Base-by-base conservation (phyloP, 208 protist genomes). In the Leishmania amazonensis region DNA sequence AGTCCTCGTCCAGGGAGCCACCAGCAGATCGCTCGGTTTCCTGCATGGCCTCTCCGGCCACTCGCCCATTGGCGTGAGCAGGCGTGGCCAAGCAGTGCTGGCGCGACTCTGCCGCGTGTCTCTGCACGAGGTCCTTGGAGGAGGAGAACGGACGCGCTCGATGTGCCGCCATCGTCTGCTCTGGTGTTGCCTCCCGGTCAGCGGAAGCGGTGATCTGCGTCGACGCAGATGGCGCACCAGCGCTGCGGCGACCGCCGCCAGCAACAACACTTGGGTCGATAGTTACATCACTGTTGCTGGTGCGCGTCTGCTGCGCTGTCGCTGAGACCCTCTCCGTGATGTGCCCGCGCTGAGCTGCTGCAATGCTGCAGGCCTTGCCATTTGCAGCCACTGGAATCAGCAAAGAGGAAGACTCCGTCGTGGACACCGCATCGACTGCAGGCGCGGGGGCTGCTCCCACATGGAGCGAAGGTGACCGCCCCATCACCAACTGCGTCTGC, bases 171-270 rank as follows among this genome's bases (percentile, higher is more conserved):
- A 75, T 0, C 9, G 38, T 54, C 0, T 71, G 77, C 72, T 79
- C 82, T 35, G 82, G 82, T 31, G 82, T 85, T 21, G 72, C 35
- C 77, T 62, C 82, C 28, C 67, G 58, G 5, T 81, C 62, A 74
- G 65, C 73, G 54, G 64, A 35, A 72, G 31, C 15, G 42, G 38
- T 38, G 24, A 45, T 24, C 38, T n/a, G 31, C 19, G 53, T 21
- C 42, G 60, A 11, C n/a, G 47, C n/a, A 19, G 47, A 51, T 57
- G 40, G 47, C 24, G n/a, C n/a, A 28, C 47, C 49, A 42, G 6
- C 31, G 11, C 49, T 28, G 49, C 51, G 28, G 72, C 51, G 17
- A 1, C 24, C 49, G 5, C n/a, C 40, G 1, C 51, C 58, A 2
- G 8, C 72, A 24, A 28, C 42, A 73, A 1, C 11, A 4, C 42